A percentile compares a stretch with the other conserved stretches of the same genome.
Evolutionary conservation across 2,329 filamentous ascomycete genomes (phyloP).

Genomic region (Colletotrichum filicis): DNA sequence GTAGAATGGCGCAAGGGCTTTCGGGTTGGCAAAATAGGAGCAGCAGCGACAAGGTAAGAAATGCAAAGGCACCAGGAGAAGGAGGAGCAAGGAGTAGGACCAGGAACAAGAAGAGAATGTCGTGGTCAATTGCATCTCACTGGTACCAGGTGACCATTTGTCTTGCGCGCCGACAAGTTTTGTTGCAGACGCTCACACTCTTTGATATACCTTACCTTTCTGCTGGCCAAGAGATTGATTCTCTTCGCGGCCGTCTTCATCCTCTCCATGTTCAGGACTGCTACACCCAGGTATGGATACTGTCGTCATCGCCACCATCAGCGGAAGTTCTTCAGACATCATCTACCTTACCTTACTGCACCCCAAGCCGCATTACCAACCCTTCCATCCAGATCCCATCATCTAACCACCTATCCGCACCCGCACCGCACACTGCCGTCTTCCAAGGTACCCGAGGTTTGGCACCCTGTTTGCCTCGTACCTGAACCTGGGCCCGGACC

Average conservation of each 20-base stretch:
- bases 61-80: no score
- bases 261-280: background rate
- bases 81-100: no score
- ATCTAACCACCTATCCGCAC: background rate
- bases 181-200: background rate
- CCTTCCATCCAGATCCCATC: background rate
- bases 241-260: background rate
- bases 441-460: conserved; percentile 6
- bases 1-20: background rate
- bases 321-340: background rate
- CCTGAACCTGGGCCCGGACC: background rate
- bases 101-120: background rate
- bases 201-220: background rate
- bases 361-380: background rate
- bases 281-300: no score
- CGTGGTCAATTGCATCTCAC: background rate
- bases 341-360: background rate
- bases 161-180: background rate
- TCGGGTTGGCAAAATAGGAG: background rate
- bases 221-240: background rate
- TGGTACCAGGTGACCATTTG: background rate
- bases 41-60: background rate
- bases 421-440: background rate
- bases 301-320: background rate
- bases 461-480: background rate